Base-by-base conservation (phyloP, 441 rosid species). In the Caryocar brasiliense region DNA sequence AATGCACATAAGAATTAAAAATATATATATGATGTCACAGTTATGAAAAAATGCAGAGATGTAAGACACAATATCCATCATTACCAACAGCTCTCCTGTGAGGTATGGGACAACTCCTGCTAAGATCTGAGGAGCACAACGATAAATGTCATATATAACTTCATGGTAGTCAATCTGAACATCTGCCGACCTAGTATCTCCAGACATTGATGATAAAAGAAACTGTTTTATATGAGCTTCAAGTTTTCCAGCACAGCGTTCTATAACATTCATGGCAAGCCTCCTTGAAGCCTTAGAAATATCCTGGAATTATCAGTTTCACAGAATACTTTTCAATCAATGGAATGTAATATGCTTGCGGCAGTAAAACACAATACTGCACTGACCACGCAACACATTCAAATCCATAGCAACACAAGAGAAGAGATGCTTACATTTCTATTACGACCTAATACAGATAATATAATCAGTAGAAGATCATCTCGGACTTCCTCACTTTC, bases 71-170 rank as follows among this genome's bases (percentile, higher is more conserved):
- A 30, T 58, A 49, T 44, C 34, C 30, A 30, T 39, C 28, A 47
- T 72, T 89, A 94, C 99, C 99, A 94, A 72, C 50, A 94, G 80
- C 76, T 94, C 99, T 58, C 99, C 98, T n/a, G 85, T 83, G 68
- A 94, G 89, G 71, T 87, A 80, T 8, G 98, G 95, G 43, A 87
- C 72, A 54, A 83, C 95, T 69, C 90, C 96, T 6, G 94, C 62
- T 56, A 94, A 72, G 49, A 82, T 70, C 67, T 87, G 94, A 56
- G 98, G 96, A 50, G 96, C 95, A 72, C 95, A 85, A 48, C 66
- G 58, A 68, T 82, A 85, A 51, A 94, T 56, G 59, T 77, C 99
- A 78, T 76, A 94, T 34, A 90, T 85, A 63, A 90, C 90, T 56
- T 90, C 90, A 72, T 90, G 96, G 72, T 75, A 72, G 80, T 87